These are phyloP conservation scores for Malassezia japonica DNA, from an alignment of 1,284 basidiomycete species.

Conservation along the genomic window DNA sequence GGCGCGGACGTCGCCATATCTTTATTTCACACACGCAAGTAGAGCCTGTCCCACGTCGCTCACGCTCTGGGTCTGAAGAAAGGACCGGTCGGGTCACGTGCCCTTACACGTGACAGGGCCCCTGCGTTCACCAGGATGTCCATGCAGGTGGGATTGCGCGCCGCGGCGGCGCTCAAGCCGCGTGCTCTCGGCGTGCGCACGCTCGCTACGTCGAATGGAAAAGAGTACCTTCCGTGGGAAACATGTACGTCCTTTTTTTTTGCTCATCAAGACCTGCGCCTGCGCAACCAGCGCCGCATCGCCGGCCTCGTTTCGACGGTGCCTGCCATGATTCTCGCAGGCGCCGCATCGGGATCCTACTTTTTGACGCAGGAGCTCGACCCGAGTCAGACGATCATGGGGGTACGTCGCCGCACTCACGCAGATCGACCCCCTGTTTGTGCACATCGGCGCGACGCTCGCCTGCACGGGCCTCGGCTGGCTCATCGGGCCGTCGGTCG, in stretches of 20 bases:
- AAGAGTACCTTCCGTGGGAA: slow-evolving; percentile 7
- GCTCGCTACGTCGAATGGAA: not conserved
- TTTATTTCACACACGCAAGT: too few species aligned
- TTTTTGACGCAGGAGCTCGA: slow-evolving; percentile 40
- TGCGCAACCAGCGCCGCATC: slow-evolving; percentile 32
- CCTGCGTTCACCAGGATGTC: too few species aligned
- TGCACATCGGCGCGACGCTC: slow-evolving; percentile 36
- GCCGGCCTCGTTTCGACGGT: slow-evolving; percentile 38
- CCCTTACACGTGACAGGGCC: too few species aligned
- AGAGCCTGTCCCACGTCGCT: too few species aligned
- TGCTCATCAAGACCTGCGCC: slow-evolving; percentile 23
- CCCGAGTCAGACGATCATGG: slow-evolving; percentile 29
- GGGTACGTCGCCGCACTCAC: slow-evolving; percentile 8
- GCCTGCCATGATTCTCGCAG: slow-evolving; percentile 36
- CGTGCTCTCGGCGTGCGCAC: not conserved
- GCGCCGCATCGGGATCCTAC: slow-evolving; percentile 29
- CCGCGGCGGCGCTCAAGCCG: too few species aligned
- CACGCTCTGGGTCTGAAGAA: too few species aligned
- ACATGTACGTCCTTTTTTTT: slow-evolving; percentile 10
- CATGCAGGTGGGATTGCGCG: not conserved
- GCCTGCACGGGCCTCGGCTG: slow-evolving; percentile 38
- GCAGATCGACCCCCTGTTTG: slow-evolving; percentile 34
- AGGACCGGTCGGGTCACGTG: too few species aligned
- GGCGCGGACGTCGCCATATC: too few species aligned
- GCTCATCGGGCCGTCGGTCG: slow-evolving; percentile 39